Evolutionary conservation across 148 eudicot genomes (phyloP), one percentile per base, ranked within the genome.

Genomic region (Linanthus parryae): DNA sequence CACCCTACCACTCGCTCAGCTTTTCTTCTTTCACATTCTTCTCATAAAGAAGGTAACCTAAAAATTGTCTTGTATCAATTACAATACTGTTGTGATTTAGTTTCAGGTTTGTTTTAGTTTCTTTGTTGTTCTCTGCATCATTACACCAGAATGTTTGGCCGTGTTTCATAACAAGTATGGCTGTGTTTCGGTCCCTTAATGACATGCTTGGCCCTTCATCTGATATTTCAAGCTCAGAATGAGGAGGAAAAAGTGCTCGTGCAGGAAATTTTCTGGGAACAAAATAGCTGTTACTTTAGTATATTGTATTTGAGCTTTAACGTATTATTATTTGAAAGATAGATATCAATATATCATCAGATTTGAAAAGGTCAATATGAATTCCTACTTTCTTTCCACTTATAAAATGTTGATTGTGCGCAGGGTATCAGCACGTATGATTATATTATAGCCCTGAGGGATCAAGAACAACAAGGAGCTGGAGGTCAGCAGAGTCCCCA

Each of bases 391-490:
- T 10, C 10, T 10, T 22, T 45, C 25, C 29, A 45, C 13, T 45
- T 45, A n/a, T 30, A 41, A 41, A 41, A 10, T 1, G n/a, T 17
- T 11, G 27, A 9, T n/a, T n/a, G n/a, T n/a, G 52, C 51, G 20
- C 62, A 94, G 99, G 99, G 99, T 34, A 78, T 94, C 21, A 94
- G 91, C 78, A 94, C 99, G 29, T 94, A 94, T 54, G 99, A 94
- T 72, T 94, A 94, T 65, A 94, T 94, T 17, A 87, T 94, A 64
- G 99, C 99, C 51, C 70, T 94, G 53, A 80, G 99, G 59, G 99
- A 94, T 53, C 99, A 94, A 65, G 99, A 94, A 44, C 95, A 90
- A 60, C 83, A 75, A 72, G 96, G 73, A 56, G 74, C 55, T 35
- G 96, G 81, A 43, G 90, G 90, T n/a, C 95, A 87, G 55, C 99